phyloP scores from a whole-genome alignment of 2,329 filamentous ascomycete genomes.

The Neospermospora avenae region DNA sequence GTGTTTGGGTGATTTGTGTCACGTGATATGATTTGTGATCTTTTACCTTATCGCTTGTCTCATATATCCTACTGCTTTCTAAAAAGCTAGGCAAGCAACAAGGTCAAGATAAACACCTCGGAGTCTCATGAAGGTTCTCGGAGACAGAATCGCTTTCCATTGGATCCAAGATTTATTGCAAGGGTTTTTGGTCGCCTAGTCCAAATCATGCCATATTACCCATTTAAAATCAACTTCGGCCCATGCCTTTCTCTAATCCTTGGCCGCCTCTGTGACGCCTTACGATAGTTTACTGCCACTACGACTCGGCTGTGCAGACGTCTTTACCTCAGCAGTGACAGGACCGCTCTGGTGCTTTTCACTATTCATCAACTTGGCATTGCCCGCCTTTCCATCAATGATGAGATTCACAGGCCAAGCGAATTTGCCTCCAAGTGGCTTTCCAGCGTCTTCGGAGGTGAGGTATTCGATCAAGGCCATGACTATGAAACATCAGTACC shows the following conservation, averaged over 20 bases:
- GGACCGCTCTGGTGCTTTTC: slow-evolving; percentile 1
- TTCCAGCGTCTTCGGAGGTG: slow-evolving; percentile 33
- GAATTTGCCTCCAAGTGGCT: slow-evolving; percentile 27
- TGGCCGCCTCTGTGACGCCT: not conserved
- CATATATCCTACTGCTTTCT: too few relatives aligned
- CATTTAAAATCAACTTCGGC: too few relatives aligned
- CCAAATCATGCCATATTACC: too few relatives aligned
- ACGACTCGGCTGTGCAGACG: slow-evolving; percentile 5
- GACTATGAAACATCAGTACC: slow-evolving; percentile 19
- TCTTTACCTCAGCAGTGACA: slow-evolving; percentile 5
- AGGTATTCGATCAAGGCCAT: slow-evolving; percentile 36
- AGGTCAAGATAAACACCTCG: too few relatives aligned
- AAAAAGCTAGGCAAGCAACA: too few relatives aligned
- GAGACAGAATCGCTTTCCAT: too few relatives aligned
- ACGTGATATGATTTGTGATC: not conserved
- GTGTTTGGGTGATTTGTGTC: too few relatives aligned
- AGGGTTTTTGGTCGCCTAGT: too few relatives aligned
- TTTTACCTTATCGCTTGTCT: too few relatives aligned
- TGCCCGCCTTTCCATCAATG: slow-evolving; percentile 18
- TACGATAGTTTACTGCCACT: not conserved
- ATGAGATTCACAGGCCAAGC: slow-evolving; percentile 32
- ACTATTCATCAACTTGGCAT: not conserved
- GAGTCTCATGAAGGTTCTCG: too few relatives aligned
- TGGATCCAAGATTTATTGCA: too few relatives aligned
- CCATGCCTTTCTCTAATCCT: too few relatives aligned